A percentile compares a stretch with the other conserved stretches of the same genome.
Conservation (phyloP, 2,329 filamentous ascomycete species). For the Aspergillus fumigatus region DNA sequence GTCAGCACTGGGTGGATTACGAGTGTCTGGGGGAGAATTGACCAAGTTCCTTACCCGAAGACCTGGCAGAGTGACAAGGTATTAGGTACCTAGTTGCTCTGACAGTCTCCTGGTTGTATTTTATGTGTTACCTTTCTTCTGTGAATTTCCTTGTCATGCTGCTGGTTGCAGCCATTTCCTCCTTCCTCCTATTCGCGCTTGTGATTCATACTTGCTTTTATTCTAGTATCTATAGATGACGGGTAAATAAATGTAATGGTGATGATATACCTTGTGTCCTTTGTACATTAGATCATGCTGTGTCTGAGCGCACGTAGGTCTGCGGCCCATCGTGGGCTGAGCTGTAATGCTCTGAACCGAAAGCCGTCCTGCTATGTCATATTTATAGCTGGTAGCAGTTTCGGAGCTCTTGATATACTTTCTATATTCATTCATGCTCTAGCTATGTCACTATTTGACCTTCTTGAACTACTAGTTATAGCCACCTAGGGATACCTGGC, state of each 20-base stretch:
- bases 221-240: conserved; percentile 17
- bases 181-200: conserved; percentile 1
- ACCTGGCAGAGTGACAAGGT: neutral
- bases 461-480: too few species aligned
- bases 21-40: conserved; percentile 4
- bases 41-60: conserved; percentile 9
- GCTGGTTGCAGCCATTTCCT: conserved; percentile 10
- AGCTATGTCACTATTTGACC: too few species aligned
- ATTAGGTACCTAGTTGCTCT: neutral
- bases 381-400: neutral
- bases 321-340: neutral
- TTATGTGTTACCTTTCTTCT: conserved; percentile 8
- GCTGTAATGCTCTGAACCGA: neutral
- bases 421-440: neutral
- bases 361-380: neutral
- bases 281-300: conserved; percentile 1
- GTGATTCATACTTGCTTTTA: conserved; percentile 9
- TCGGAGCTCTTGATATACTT: neutral
- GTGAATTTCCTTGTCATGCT: conserved; percentile 9
- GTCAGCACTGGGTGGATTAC: conserved; percentile 10
- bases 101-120: conserved; percentile 17
- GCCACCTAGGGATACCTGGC: too few species aligned
- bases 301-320: conserved; percentile 2
- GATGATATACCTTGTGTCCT: conserved; percentile 7
- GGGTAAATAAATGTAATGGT: conserved; percentile 18